These are phyloP conservation scores for Neurospora sp. DNA, from an alignment of 495 filamentous ascomycete genomes.

Conservation along the genomic window DNA sequence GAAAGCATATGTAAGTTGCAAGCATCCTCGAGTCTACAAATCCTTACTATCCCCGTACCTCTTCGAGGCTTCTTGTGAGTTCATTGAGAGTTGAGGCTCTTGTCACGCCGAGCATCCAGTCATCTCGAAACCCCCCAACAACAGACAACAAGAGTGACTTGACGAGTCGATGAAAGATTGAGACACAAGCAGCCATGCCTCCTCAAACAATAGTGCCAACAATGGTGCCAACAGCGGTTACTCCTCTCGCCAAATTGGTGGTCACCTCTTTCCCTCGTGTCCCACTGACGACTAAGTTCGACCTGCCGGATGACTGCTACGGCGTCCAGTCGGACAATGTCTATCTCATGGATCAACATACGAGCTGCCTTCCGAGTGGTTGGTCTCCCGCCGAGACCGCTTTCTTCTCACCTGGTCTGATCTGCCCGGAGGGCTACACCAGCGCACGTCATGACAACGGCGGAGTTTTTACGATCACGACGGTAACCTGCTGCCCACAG, in stretches of 20 bases:
- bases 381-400: constrained; percentile 9
- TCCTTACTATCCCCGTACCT: not conserved
- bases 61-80: not conserved
- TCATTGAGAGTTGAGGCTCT: not conserved
- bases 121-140: not conserved
- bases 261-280: constrained; percentile 9
- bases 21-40: not conserved
- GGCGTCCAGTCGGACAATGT: constrained; percentile 7
- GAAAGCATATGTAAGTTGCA: not conserved
- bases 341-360: constrained; percentile 11
- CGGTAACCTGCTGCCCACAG: constrained; percentile 19
- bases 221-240: not conserved
- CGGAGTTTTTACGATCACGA: constrained; percentile 14
- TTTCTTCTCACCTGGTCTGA: constrained; percentile 20
- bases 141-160: not conserved
- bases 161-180: not conserved
- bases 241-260: not conserved
- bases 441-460: constrained; percentile 11
- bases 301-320: constrained; percentile 3
- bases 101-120: not conserved
- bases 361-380: constrained; percentile 12
- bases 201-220: not conserved
- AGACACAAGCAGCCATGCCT: not conserved
- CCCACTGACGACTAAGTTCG: constrained; percentile 8
- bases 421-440: constrained; percentile 19